A percentile compares a stretch with the other conserved stretches of the same genome.
Evolutionary conservation across 140 eudicot species (phyloP).

Genomic region (Cichorium intybus): DNA sequence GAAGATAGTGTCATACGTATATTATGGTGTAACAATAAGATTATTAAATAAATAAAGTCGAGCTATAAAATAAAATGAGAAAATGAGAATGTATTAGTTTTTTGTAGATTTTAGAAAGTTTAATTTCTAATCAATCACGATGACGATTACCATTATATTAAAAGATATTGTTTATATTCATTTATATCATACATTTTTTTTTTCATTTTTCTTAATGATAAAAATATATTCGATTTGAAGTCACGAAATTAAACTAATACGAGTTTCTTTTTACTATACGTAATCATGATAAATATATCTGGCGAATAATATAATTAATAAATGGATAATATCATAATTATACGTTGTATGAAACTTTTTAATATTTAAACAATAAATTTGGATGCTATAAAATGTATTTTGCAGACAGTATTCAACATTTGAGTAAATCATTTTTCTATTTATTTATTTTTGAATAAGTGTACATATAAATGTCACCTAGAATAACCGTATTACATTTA

Average conservation of each 20-base stretch:
- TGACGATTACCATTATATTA: too few species aligned
- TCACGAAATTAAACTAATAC: too few species aligned
- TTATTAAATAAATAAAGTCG: too few species aligned
- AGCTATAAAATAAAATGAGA: too few species aligned
- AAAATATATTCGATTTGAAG: too few species aligned
- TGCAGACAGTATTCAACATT: neutral
- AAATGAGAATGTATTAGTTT: too few species aligned
- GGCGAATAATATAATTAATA: neutral
- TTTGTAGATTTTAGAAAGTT: too few species aligned
- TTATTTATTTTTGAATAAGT: neutral
- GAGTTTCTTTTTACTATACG: neutral
- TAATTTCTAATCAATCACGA: too few species aligned
- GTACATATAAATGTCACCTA: conserved; percentile 13
- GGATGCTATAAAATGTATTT: neutral
- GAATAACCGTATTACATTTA: conserved; percentile 17
- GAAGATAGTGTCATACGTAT: conserved; percentile 9
- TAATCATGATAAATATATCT: neutral
- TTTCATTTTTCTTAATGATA: too few species aligned
- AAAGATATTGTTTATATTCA: too few species aligned
- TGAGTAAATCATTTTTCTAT: neutral
- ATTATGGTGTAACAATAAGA: neutral
- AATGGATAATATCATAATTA: neutral
- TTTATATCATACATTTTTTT: too few species aligned
- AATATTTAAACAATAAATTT: neutral
- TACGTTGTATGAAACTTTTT: neutral